Evolutionary conservation across 140 eudicot species (phyloP), one percentile per base, ranked within the genome.

Genomic region (Bidens hawaiensis): DNA sequence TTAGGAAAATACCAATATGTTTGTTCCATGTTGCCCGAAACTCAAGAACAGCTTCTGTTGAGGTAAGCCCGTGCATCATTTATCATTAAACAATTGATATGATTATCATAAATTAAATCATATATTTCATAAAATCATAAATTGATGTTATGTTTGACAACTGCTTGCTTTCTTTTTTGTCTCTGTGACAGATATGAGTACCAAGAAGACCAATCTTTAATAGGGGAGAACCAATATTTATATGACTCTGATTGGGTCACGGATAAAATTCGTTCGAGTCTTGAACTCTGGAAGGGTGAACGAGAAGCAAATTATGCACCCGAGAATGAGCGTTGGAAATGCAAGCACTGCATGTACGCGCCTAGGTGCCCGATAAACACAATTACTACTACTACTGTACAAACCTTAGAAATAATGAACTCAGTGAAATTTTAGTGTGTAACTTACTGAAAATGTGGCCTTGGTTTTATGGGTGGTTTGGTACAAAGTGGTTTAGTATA

Each of bases 221-320:
- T 86, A 11, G 71, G 86, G 13, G 95, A 90, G 75, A 75, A 70
- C 46, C 70, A 81, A 53, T 83, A 74, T 62, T 28, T 41, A 51
- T 81, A 83, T 45, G 85, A 86, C 36, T 73, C 67, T 30, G 62
- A 78, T 15, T 86, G 85, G 90, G 73, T 86, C 10, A 28, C 33
- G 45, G 69, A 47, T 66, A 79, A 81, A 65, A 68, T 83, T 4
- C 79, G 58, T 60, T 69, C 74, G 34, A 75, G 76, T 49, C 82
- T 90, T 24, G 95, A 90, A 76, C 81, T 90, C 60, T 86, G 97
- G 97, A 74, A 25, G 23, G 94, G 97, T 4, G 79, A 83, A 65
- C 71, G 97, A 60, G 90, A 84, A 42, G 85, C 95, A 25, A 77
- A 53, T 54, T 86, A 77, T 67, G 61, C 58, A 59, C 60, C 85